phyloP scores from a whole-genome alignment of 2,329 filamentous ascomycete species.

The Truncatella angustata region DNA sequence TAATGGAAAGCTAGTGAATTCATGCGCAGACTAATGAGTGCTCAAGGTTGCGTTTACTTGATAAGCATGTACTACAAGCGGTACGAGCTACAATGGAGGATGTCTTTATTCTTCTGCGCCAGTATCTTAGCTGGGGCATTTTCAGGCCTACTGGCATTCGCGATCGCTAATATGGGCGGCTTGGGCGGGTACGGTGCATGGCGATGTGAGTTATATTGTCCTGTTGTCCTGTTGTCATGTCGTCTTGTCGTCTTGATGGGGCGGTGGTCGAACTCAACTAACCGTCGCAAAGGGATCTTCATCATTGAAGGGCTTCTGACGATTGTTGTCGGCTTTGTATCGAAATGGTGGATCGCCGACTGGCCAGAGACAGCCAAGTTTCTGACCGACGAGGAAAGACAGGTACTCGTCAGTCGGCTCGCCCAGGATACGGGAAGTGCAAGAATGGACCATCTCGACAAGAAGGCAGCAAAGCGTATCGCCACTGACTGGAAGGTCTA shows the following conservation, averaged over 20 bases:
- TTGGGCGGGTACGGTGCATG: slow-evolving; percentile 43
- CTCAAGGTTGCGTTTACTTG: slow-evolving; percentile 19
- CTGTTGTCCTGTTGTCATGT: no score
- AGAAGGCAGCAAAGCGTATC: slow-evolving; percentile 43
- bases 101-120: slow-evolving; percentile 19
- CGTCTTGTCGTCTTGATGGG: no score
- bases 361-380: slow-evolving; percentile 36
- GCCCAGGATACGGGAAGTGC: slow-evolving; percentile 39
- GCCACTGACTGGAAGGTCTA: slow-evolving; percentile 46
- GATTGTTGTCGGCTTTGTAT: slow-evolving; percentile 36
- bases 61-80: slow-evolving; percentile 22
- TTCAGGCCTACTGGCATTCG: slow-evolving; percentile 42
- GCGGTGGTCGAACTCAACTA: background rate
- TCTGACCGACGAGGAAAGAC: slow-evolving; percentile 42
- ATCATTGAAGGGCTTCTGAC: slow-evolving; percentile 47
- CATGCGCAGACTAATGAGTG: background rate
- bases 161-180: slow-evolving; percentile 50
- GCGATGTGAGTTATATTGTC: slow-evolving; percentile 30
- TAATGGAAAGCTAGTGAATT: background rate
- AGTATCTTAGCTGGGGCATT: slow-evolving; percentile 30
- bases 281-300: slow-evolving; percentile 36
- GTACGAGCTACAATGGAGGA: slow-evolving; percentile 18
- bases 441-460: slow-evolving; percentile 52
- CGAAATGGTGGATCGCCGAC: slow-evolving; percentile 44
- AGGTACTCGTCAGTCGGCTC: slow-evolving; percentile 32